Percentiles rank a stretch among this genome's conserved stretches.
Evolutionary conservation across 352 stramenopile genomes (phyloP).

Genomic region (Pythium dissimile): DNA sequence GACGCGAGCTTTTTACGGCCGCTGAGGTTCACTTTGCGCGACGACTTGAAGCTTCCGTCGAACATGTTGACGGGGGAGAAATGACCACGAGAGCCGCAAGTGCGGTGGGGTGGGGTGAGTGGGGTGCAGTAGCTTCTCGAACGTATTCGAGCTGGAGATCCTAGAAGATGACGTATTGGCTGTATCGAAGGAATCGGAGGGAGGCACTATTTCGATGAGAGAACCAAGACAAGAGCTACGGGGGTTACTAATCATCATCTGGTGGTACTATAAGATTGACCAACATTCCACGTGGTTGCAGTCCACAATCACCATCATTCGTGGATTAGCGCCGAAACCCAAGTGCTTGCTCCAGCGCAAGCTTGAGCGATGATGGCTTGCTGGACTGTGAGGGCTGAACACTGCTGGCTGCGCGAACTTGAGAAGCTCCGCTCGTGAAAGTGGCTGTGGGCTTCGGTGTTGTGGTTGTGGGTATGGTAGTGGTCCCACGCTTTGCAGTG

Average conservation of each 20-base stretch:
- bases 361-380: neutral
- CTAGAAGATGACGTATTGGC: no score
- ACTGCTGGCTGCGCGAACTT: neutral
- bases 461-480: neutral
- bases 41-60: constrained; percentile 66
- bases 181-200: neutral
- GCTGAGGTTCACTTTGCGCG: constrained; percentile 68
- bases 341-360: neutral
- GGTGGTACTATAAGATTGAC: neutral
- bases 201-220: neutral
- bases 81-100: no score
- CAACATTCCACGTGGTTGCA: neutral
- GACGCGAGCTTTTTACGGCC: constrained; percentile 40
- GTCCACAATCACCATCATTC: neutral
- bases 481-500: neutral
- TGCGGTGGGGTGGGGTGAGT: no score
- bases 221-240: neutral
- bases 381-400: neutral
- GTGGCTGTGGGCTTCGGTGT: neutral
- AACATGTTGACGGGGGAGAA: no score
- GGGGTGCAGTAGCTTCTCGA: no score
- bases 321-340: neutral
- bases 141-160: no score
- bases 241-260: neutral
- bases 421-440: neutral